These are phyloP conservation scores for Tetrapisispora taiwanensis DNA, from an alignment of 805 yeast species.

Conservation along the genomic window DNA sequence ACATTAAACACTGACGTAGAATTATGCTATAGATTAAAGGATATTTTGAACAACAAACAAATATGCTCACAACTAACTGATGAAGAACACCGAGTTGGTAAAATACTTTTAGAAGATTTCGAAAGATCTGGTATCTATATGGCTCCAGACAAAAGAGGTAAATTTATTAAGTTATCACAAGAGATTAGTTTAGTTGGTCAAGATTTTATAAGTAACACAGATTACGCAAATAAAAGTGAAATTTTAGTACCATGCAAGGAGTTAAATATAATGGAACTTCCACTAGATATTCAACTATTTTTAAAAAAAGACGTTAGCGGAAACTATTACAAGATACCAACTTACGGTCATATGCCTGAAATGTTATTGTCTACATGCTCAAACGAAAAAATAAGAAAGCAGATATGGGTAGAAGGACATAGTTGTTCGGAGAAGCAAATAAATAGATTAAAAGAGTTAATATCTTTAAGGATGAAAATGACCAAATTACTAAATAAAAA, in stretches of 20 bases:
- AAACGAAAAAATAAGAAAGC: constrained; percentile 46
- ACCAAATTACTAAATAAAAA: constrained; percentile 63
- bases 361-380: constrained; percentile 51
- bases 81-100: constrained; percentile 80
- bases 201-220: constrained; percentile 39
- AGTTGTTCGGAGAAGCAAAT: constrained; percentile 57
- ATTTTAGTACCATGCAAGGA: constrained; percentile 18
- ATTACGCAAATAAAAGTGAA: constrained; percentile 12
- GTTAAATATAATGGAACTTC: constrained; percentile 13
- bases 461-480: constrained; percentile 56
- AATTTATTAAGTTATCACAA: constrained; percentile 71
- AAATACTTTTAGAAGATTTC: constrained; percentile 71
- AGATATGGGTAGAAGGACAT: constrained; percentile 68
- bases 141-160: constrained; percentile 51
- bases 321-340: constrained; percentile 40
- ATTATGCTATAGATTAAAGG: constrained; percentile 49
- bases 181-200: constrained; percentile 76
- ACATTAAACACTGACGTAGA: constrained; percentile 74
- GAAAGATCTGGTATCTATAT: constrained; percentile 83
- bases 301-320: constrained; percentile 32
- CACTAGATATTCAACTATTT: constrained; percentile 15
- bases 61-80: constrained; percentile 34
- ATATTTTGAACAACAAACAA: constrained; percentile 36
- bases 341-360: constrained; percentile 56
- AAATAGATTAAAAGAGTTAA: constrained; percentile 43